Percentiles rank a stretch among this genome's conserved stretches.
Conservation (phyloP, 306 rosid genomes). For the Abrus precatorius region DNA sequence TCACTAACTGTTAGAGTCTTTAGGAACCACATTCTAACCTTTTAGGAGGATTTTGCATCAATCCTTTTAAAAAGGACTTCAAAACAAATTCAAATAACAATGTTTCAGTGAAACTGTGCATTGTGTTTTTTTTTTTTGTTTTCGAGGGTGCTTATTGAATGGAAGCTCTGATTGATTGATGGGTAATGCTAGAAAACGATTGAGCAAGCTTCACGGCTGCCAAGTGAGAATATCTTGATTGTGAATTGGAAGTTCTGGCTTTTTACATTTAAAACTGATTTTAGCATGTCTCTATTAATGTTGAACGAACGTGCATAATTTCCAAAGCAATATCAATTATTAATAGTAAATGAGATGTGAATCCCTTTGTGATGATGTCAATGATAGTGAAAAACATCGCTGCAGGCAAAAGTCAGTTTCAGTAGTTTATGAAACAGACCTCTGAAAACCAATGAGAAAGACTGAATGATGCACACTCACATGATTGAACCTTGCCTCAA, state of each 20-base stretch:
- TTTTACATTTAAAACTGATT: neutral
- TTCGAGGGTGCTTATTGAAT: no score
- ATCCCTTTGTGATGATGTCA: no score
- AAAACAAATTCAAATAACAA: neutral
- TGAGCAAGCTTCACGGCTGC: neutral
- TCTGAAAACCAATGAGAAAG: slow-evolving; percentile 2
- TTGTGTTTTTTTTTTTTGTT: neutral
- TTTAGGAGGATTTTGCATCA: slow-evolving; percentile 10
- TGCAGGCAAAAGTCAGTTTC: no score
- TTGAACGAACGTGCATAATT: no score
- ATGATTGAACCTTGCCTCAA: neutral
- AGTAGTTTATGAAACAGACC: no score
- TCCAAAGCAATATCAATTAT: no score
- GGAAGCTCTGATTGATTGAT: no score
- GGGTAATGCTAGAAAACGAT: neutral
- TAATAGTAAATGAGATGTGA: no score
- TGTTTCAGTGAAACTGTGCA: neutral
- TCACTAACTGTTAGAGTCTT: slow-evolving; percentile 1
- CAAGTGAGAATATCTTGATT: neutral
- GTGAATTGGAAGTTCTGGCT: slow-evolving; percentile 1
- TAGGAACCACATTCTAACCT: neutral
- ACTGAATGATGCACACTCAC: neutral
- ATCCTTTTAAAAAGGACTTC: neutral
- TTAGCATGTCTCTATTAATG: no score
- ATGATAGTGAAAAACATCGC: no score